These are phyloP conservation scores for Coleophoma eucalyptorum DNA, from an alignment of 2,329 filamentous ascomycete species.

Conservation along the genomic window DNA sequence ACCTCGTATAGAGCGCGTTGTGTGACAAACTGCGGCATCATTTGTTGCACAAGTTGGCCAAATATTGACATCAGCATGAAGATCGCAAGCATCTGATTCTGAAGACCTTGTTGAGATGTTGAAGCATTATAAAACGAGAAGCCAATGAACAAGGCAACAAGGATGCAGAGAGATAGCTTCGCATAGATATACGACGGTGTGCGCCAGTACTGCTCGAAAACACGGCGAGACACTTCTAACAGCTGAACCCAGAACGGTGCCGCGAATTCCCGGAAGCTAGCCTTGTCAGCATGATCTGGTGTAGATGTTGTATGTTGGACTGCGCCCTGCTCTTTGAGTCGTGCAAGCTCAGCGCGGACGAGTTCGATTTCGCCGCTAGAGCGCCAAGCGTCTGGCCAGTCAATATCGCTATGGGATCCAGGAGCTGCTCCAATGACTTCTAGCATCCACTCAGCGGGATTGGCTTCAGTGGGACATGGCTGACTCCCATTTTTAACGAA, in stretches of 20 bases:
- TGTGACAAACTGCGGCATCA: conserved; percentile 66
- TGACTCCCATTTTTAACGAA: conserved; percentile 68
- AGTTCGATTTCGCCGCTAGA: background rate
- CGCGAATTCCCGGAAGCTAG: conserved; percentile 46
- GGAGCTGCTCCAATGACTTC: conserved; percentile 52
- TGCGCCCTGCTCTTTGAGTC: background rate
- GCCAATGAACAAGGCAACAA: conserved; percentile 53
- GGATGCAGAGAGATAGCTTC: conserved; percentile 3
- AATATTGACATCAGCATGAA: conserved; percentile 76
- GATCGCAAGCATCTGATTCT: conserved; percentile 68
- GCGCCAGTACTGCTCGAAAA: conserved; percentile 60
- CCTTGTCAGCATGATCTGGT: background rate
- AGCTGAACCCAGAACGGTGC: conserved; percentile 53
- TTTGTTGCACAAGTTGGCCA: conserved; percentile 71
- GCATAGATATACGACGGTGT: conserved; percentile 49
- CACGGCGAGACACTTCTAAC: conserved; percentile 46
- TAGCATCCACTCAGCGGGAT: conserved; percentile 78
- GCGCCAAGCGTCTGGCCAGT: conserved; percentile 50
- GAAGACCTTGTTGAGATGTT: conserved; percentile 56
- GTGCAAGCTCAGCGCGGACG: background rate
- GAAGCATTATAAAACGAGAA: conserved; percentile 67
- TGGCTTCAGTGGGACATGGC: conserved; percentile 60
- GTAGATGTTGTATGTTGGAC: background rate
- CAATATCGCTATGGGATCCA: conserved; percentile 54
- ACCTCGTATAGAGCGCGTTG: conserved; percentile 54